phyloP scores from a whole-genome alignment of 1,284 basidiomycete genomes.

The Ustilago cynodontis region DNA sequence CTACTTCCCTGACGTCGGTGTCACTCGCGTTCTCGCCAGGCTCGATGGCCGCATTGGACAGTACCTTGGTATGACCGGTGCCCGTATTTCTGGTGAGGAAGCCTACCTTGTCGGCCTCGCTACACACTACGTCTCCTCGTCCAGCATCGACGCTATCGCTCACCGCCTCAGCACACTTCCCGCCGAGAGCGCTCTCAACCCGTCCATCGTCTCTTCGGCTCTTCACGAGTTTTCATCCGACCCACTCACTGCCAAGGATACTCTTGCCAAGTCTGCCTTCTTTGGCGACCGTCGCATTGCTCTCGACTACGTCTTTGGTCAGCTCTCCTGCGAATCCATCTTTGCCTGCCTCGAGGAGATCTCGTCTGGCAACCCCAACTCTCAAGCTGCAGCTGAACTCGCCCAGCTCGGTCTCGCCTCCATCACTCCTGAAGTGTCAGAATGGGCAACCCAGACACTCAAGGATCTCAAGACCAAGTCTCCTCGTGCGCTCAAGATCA shows the following conservation, averaged over 20 bases:
- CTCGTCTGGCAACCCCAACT: slow-evolving; percentile 13
- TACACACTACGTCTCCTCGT: slow-evolving; percentile 63
- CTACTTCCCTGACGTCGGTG: slow-evolving; percentile 86
- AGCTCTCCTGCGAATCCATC: slow-evolving; percentile 58
- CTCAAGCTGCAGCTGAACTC: slow-evolving; percentile 53
- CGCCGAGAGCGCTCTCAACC: slow-evolving; percentile 46
- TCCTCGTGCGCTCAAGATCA: slow-evolving; percentile 65
- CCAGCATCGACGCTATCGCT: slow-evolving; percentile 49
- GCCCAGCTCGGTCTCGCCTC: slow-evolving; percentile 31
- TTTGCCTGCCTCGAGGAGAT: slow-evolving; percentile 58
- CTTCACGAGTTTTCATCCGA: slow-evolving; percentile 61
- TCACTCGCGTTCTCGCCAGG: slow-evolving; percentile 86
- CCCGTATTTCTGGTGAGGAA: slow-evolving; percentile 62
- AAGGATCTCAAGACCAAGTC: slow-evolving; percentile 58
- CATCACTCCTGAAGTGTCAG: slow-evolving; percentile 38
- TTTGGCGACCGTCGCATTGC: slow-evolving; percentile 62
- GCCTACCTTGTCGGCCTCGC: slow-evolving; percentile 65
- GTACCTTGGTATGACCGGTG: slow-evolving; percentile 90
- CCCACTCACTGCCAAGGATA: slow-evolving; percentile 49
- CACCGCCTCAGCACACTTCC: slow-evolving; percentile 58
- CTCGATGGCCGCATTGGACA: slow-evolving; percentile 92
- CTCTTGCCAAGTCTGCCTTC: slow-evolving; percentile 50
- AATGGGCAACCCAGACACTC: slow-evolving; percentile 61
- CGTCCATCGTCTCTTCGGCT: slow-evolving; percentile 37
- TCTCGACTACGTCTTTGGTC: slow-evolving; percentile 66